Evolutionary conservation across 495 filamentous ascomycete species (phyloP).

Genomic region (Venustampulla echinocandica): DNA sequence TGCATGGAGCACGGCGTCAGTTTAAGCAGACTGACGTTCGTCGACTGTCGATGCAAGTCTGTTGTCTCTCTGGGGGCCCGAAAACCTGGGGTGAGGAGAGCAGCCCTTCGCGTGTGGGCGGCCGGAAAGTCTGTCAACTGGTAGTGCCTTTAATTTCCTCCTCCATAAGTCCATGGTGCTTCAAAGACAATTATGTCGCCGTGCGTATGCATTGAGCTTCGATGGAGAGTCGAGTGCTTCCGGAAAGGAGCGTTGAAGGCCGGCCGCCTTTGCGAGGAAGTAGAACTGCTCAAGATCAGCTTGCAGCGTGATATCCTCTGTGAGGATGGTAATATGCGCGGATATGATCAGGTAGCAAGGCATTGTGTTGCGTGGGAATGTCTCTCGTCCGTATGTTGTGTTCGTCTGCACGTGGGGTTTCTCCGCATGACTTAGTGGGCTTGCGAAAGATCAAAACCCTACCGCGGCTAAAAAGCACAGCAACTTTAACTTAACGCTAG

Average conservation of each 20-base stretch:
- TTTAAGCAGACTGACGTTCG: constrained; percentile 1
- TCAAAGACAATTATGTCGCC: constrained; percentile 1
- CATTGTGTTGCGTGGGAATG: neutral
- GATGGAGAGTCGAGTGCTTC: constrained; percentile 1
- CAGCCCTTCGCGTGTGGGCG: neutral
- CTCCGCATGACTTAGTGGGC: neutral
- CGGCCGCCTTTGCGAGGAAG: neutral
- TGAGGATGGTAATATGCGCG: neutral
- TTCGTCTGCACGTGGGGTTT: neutral
- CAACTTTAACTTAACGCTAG: neutral
- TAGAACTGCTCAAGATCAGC: neutral
- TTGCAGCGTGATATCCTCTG: neutral
- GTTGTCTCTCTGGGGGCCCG: neutral
- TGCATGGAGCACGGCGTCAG: constrained; percentile 1
- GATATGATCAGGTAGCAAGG: neutral
- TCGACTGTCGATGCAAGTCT: constrained; percentile 1
- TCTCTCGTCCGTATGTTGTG: constrained; percentile 1
- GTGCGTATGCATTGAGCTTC: neutral
- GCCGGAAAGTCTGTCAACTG: neutral
- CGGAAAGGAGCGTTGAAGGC: neutral
- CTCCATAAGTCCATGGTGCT: neutral
- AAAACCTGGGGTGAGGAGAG: neutral
- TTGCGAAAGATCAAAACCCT: neutral
- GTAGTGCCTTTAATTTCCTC: neutral
- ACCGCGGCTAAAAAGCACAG: neutral